Percentiles rank a stretch among this genome's conserved stretches.
phyloP scores from a whole-genome alignment of 2,329 filamentous ascomycete genomes.

The Pezizomycotina sp. region DNA sequence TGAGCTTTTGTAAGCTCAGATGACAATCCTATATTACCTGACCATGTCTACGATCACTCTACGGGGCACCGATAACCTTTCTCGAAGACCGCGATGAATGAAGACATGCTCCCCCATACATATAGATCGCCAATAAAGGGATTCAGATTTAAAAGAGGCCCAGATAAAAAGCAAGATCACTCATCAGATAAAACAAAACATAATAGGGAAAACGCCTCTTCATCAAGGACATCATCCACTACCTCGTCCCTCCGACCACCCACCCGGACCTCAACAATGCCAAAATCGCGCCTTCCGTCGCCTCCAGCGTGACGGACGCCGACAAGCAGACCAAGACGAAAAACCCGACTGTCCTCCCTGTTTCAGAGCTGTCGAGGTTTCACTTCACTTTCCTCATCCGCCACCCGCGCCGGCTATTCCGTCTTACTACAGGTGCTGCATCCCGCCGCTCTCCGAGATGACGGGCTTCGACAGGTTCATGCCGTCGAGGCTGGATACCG shows the following conservation, averaged over 20 bases:
- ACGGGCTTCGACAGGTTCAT: constrained; percentile 81
- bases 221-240: constrained; percentile 96
- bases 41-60: too few relatives aligned
- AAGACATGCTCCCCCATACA: too few relatives aligned
- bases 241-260: constrained; percentile 60
- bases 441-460: constrained; percentile 64
- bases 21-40: too few relatives aligned
- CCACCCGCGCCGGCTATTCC: constrained; percentile 80
- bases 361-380: constrained; percentile 56
- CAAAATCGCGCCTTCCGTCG: constrained; percentile 62
- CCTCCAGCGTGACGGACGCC: constrained; percentile 25
- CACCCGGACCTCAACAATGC: constrained; percentile 39
- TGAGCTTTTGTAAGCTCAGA: too few relatives aligned
- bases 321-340: constrained; percentile 23
- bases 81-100: too few relatives aligned
- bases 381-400: constrained; percentile 96
- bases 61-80: too few relatives aligned
- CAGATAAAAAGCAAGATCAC: too few relatives aligned
- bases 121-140: too few relatives aligned
- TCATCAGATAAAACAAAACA: constrained; percentile 32
- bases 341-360: constrained; percentile 76
- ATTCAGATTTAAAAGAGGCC: too few relatives aligned
- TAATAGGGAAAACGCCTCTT: constrained; percentile 73
- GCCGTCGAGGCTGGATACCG: constrained; percentile 75
- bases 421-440: constrained; percentile 84